Conservation (phyloP, 2,329 filamentous ascomycete species). For the Diaporthe batatas region DNA sequence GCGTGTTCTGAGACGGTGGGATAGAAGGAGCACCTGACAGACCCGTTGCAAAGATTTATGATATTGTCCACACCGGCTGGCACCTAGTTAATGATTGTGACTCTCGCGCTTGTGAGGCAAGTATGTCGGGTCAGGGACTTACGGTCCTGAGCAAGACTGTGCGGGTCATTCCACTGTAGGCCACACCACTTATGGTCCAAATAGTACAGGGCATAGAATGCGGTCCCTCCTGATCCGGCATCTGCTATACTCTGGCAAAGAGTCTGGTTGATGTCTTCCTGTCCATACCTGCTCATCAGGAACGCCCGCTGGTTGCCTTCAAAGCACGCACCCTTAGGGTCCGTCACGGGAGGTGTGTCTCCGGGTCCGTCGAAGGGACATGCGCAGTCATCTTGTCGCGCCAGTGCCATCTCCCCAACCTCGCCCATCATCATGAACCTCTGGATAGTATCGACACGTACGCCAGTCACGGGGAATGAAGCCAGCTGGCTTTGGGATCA, state of each 20-base stretch:
- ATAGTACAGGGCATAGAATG: slow-evolving; percentile 62
- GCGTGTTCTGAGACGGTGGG: not conserved
- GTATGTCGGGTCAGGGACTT: slow-evolving; percentile 48
- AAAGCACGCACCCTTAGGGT: slow-evolving; percentile 27
- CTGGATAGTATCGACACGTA: not conserved
- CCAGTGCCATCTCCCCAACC: slow-evolving; percentile 22
- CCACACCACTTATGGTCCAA: slow-evolving; percentile 66
- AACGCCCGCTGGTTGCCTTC: slow-evolving; percentile 27
- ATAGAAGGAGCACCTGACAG: slow-evolving; percentile 45
- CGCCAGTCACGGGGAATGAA: not conserved
- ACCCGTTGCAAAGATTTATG: slow-evolving; percentile 66
- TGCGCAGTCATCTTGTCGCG: slow-evolving; percentile 26
- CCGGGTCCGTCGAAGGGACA: slow-evolving; percentile 39
- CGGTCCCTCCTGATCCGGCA: slow-evolving; percentile 15
- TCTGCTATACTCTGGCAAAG: slow-evolving; percentile 35
- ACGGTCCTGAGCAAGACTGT: slow-evolving; percentile 59
- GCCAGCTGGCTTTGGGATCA: slow-evolving; percentile 14
- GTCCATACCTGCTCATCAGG: slow-evolving; percentile 24
- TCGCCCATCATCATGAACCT: slow-evolving; percentile 11
- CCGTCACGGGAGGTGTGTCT: not conserved
- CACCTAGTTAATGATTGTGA: slow-evolving; percentile 41
- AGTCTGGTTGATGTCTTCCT: slow-evolving; percentile 13
- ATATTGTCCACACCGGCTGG: slow-evolving; percentile 65
- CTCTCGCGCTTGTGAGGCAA: slow-evolving; percentile 30
- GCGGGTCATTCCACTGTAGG: slow-evolving; percentile 53